These are phyloP conservation scores for Thalassiosira livingstoniorum DNA, from an alignment of 352 stramenopile species.

Conservation along the genomic window DNA sequence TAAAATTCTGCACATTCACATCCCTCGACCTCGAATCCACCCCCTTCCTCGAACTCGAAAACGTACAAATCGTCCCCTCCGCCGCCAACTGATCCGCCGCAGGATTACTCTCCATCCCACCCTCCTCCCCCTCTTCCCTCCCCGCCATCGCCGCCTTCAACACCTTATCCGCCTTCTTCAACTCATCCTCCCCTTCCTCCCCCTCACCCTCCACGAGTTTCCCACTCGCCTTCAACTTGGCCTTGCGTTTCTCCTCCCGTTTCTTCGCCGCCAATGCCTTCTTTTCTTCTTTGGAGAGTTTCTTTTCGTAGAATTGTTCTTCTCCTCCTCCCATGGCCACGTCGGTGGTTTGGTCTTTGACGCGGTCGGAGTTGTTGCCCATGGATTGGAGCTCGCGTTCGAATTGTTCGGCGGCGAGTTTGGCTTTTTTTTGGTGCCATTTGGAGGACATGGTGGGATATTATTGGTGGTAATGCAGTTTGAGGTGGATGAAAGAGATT, in stretches of 20 bases:
- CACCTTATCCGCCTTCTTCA: slow-evolving; percentile 27
- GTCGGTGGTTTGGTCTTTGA: slow-evolving; percentile 61
- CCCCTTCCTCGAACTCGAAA: slow-evolving; percentile 70
- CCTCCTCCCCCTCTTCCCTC: slow-evolving; percentile 27
- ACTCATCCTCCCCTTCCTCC: slow-evolving; percentile 39
- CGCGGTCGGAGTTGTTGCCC: slow-evolving; percentile 32
- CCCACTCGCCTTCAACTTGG: slow-evolving; percentile 57
- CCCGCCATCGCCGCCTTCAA: slow-evolving; percentile 23
- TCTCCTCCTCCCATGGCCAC: slow-evolving; percentile 82
- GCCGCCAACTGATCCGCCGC: slow-evolving; percentile 67
- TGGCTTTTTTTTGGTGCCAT: slow-evolving; percentile 85
- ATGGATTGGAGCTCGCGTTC: slow-evolving; percentile 58
- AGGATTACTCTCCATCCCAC: slow-evolving; percentile 56
- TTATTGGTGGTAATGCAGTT: too few species aligned
- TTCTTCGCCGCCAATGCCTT: slow-evolving; percentile 79
- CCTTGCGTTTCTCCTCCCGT: slow-evolving; percentile 75
- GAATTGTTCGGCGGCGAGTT: slow-evolving; percentile 65
- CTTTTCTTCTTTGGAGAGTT: slow-evolving; percentile 84
- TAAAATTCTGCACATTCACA: slow-evolving; percentile 86
- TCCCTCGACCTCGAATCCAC: slow-evolving; percentile 81
- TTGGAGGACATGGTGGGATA: slow-evolving; percentile 73
- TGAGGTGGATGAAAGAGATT: too few species aligned
- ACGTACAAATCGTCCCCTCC: slow-evolving; percentile 85
- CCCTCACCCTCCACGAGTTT: slow-evolving; percentile 54
- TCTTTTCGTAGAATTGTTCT: slow-evolving; percentile 85